Evolutionary conservation across 1,284 basidiomycete species (phyloP).

Genomic region (Prillingera fragicola): DNA sequence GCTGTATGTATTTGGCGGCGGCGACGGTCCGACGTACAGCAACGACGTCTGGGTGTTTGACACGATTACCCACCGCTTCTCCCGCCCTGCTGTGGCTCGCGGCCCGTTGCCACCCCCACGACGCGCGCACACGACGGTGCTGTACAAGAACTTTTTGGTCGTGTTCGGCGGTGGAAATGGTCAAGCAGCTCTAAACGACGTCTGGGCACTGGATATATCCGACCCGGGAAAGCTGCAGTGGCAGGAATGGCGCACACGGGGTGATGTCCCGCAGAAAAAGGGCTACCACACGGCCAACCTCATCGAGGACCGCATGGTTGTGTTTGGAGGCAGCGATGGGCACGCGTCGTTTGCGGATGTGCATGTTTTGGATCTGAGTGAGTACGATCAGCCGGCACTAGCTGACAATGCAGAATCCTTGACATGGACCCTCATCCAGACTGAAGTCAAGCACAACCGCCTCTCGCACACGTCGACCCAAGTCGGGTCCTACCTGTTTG

Average conservation of each 20-base stretch:
- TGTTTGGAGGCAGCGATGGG: constrained; percentile 50
- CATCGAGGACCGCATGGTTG: constrained; percentile 62
- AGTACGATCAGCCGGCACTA: constrained; percentile 32
- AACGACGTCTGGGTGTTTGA: constrained; percentile 73
- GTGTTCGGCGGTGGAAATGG: constrained; percentile 91
- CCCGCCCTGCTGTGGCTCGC: constrained; percentile 40
- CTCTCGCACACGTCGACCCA: constrained; percentile 83
- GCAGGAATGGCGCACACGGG: constrained; percentile 52
- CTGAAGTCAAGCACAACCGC: constrained; percentile 58
- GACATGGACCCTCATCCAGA: constrained; percentile 63
- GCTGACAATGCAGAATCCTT: constrained; percentile 57
- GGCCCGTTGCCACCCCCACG: constrained; percentile 59
- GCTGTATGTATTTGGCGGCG: constrained; percentile 80
- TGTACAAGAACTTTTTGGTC: constrained; percentile 68
- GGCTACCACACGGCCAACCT: constrained; percentile 89
- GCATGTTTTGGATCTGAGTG: constrained; percentile 78
- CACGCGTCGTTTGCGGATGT: constrained; percentile 71
- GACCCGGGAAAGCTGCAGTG: constrained; percentile 44
- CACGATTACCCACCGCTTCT: constrained; percentile 66
- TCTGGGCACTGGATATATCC: constrained; percentile 71
- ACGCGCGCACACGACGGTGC: constrained; percentile 78
- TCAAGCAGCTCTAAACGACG: constrained; percentile 76
- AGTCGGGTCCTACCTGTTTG: constrained; percentile 87
- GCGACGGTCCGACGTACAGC: constrained; percentile 60
- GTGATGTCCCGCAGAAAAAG: constrained; percentile 54